Evolutionary conservation across 345 rosid genomes (phyloP).

Genomic region (Toxicodendron radicans): DNA sequence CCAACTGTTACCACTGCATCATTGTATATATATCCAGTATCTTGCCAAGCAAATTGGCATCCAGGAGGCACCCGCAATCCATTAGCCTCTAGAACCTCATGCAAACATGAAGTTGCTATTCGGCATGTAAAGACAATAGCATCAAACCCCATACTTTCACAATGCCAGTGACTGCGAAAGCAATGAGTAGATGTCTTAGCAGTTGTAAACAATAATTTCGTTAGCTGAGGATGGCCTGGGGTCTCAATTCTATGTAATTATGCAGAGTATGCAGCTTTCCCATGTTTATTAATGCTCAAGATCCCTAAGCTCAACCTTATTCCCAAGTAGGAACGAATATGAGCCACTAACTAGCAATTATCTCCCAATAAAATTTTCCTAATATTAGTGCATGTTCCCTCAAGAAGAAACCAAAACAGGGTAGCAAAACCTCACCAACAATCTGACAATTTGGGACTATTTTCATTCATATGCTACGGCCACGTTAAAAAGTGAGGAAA

Average conservation of each 20-base stretch:
- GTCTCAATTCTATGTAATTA: not conserved
- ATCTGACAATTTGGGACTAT: not conserved
- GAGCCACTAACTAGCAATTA: not conserved
- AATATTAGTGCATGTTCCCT: too few relatives aligned
- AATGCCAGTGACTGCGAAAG: constrained; percentile 11
- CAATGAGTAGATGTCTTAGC: constrained; percentile 21
- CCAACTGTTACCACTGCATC: constrained; percentile 5
- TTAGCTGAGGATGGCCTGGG: not conserved
- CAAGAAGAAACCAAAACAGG: too few relatives aligned
- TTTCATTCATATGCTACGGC: not conserved
- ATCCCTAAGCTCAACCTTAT: not conserved
- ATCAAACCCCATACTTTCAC: constrained; percentile 14
- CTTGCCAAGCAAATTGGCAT: too few relatives aligned
- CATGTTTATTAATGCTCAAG: not conserved
- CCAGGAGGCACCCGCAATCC: not conserved
- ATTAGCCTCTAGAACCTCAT: constrained; percentile 5
- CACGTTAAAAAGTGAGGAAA: too few relatives aligned
- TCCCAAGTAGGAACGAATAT: constrained; percentile 18
- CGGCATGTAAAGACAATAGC: constrained; percentile 12
- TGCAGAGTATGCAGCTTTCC: not conserved
- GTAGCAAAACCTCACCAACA: not conserved
- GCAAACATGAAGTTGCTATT: constrained; percentile 10
- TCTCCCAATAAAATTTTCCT: not conserved
- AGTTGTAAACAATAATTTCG: constrained; percentile 26
- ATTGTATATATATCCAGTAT: too few relatives aligned